A percentile compares a stretch with the other conserved stretches of the same genome.
phyloP scores from a whole-genome alignment of 1,284 basidiomycete genomes.

The Ceratobasidium sp. region DNA sequence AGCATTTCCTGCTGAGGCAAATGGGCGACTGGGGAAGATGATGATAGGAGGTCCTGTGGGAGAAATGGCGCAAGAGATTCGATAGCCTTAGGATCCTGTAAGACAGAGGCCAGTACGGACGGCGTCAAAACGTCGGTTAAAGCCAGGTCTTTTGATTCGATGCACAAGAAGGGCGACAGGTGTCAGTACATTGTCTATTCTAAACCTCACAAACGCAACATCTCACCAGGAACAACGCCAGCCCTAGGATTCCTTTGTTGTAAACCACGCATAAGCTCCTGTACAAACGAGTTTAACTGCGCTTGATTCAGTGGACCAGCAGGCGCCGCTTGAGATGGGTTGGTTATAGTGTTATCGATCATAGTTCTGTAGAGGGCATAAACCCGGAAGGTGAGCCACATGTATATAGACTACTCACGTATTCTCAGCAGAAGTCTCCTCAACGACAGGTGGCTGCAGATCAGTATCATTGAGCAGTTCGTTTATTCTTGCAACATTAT shows the following conservation, averaged over 20 bases:
- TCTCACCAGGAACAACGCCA: constrained; percentile 25
- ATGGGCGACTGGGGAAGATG: constrained; percentile 60
- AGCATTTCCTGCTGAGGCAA: constrained; percentile 60
- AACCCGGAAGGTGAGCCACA: background rate
- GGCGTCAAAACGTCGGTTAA: constrained; percentile 79
- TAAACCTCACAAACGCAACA: background rate
- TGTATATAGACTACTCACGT: background rate
- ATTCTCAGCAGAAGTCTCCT: background rate
- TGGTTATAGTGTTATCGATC: background rate
- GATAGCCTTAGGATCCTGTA: constrained; percentile 67
- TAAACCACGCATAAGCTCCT: constrained; percentile 23
- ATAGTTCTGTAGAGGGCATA: constrained; percentile 5
- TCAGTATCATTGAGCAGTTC: constrained; percentile 25
- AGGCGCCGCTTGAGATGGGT: background rate
- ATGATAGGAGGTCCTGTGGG: constrained; percentile 73
- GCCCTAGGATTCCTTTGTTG: constrained; percentile 2
- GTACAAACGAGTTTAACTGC: constrained; percentile 27
- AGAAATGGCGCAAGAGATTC: constrained; percentile 77
- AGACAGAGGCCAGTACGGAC: constrained; percentile 71
- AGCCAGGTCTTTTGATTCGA: constrained; percentile 62
- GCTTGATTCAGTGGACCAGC: constrained; percentile 28
- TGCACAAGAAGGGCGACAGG: background rate
- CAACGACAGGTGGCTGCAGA: constrained; percentile 1
- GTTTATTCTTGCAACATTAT: constrained; percentile 42
- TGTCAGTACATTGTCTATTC: background rate